Percentiles rank a stretch among this genome's conserved stretches.
Conservation (phyloP, 768 basidiomycete genomes). For the Tricholoma flavovirens region DNA sequence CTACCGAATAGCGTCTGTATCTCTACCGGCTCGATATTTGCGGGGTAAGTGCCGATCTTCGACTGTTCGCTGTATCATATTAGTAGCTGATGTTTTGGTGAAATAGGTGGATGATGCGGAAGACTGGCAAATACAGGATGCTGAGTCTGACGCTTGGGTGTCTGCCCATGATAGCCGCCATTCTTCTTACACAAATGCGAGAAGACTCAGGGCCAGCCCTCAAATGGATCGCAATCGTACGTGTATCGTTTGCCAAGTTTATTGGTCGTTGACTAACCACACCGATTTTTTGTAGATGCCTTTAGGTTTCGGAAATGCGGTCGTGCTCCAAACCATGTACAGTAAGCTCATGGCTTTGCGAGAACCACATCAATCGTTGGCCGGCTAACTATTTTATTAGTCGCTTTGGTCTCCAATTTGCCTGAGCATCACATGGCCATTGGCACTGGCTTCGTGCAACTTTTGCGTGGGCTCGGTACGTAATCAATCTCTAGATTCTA, state of each 20-base stretch:
- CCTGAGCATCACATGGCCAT: slow-evolving; percentile 50
- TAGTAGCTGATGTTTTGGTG: background rate
- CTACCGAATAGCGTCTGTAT: slow-evolving; percentile 51
- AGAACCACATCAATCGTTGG: background rate
- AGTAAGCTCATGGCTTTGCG: slow-evolving; percentile 28
- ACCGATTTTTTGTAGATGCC: slow-evolving; percentile 37
- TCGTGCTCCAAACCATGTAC: slow-evolving; percentile 56
- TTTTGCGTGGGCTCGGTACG: slow-evolving; percentile 55
- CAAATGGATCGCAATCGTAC: slow-evolving; percentile 44
- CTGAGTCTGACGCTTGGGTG: slow-evolving; percentile 45
- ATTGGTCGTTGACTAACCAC: slow-evolving; percentile 6
- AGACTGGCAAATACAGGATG: slow-evolving; percentile 45
- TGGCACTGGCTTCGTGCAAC: slow-evolving; percentile 53
- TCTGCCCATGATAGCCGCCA: slow-evolving; percentile 41
- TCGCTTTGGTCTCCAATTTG: slow-evolving; percentile 51
- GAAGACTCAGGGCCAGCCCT: slow-evolving; percentile 37
- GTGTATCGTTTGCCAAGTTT: background rate
- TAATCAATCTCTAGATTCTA: background rate
- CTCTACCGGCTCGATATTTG: slow-evolving; percentile 47
- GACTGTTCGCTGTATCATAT: background rate
- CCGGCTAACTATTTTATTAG: slow-evolving; percentile 23
- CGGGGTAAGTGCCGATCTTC: slow-evolving; percentile 26
- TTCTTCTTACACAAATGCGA: slow-evolving; percentile 35
- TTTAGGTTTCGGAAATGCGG: slow-evolving; percentile 59
- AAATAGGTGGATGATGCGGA: slow-evolving; percentile 40